phyloP scores from a whole-genome alignment of 2,329 filamentous ascomycete genomes.

The Apiospora koreana region DNA sequence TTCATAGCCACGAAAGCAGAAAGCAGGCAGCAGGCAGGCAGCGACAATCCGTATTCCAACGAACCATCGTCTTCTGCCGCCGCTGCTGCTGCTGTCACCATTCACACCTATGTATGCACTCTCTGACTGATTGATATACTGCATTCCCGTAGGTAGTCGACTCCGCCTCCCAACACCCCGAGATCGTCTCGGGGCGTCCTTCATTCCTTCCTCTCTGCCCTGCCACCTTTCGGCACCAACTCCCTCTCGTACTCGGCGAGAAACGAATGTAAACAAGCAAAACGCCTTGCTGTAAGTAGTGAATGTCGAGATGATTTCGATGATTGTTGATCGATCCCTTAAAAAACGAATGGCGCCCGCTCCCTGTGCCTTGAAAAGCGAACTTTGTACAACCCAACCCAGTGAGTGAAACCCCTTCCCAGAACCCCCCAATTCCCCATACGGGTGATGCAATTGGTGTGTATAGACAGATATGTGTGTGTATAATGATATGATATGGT shows the following conservation, averaged over 20 bases:
- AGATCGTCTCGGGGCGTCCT: neutral
- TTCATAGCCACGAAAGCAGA: neutral
- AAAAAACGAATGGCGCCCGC: neutral
- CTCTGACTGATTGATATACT: neutral
- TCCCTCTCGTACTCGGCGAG: neutral
- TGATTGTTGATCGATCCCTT: neutral
- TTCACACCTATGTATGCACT: neutral
- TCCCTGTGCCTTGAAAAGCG: neutral
- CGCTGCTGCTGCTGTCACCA: neutral
- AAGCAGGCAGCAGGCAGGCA: no score
- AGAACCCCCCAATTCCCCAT: neutral
- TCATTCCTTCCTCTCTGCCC: neutral
- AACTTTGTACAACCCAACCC: neutral
- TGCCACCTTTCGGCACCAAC: neutral
- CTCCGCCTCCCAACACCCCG: no score
- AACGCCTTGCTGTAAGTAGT: neutral
- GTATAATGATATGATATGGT: neutral
- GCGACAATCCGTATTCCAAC: neutral
- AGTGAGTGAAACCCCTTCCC: neutral
- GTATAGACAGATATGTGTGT: constrained; percentile 15
- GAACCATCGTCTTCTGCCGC: neutral
- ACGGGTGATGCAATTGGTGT: constrained; percentile 13
- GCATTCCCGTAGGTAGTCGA: neutral
- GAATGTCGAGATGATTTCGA: neutral
- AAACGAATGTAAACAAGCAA: constrained; percentile 5